phyloP scores from a whole-genome alignment of 2,329 filamentous ascomycete genomes.

The Bipolaris cookei region DNA sequence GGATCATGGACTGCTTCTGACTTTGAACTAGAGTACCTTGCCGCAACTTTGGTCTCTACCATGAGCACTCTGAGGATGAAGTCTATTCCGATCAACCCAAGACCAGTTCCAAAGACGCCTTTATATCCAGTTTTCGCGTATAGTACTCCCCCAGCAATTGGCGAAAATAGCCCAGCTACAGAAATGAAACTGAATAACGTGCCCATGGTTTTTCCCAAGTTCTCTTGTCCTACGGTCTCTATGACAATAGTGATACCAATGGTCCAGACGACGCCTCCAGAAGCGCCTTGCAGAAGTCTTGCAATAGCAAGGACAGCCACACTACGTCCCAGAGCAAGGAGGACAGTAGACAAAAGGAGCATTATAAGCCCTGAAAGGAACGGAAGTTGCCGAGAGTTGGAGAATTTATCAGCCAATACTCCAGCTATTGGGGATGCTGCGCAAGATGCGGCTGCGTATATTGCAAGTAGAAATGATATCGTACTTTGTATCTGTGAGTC shows the following conservation, averaged over 20 bases:
- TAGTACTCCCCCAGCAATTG: slow-evolving; percentile 65
- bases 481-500: slow-evolving; percentile 58
- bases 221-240: slow-evolving; percentile 63
- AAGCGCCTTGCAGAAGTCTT: slow-evolving; percentile 63
- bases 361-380: slow-evolving; percentile 64
- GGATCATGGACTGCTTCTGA: slow-evolving; percentile 8
- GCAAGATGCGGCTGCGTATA: slow-evolving; percentile 62
- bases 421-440: slow-evolving; percentile 61
- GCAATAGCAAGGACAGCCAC: slow-evolving; percentile 59
- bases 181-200: slow-evolving; percentile 66
- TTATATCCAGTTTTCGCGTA: slow-evolving; percentile 65
- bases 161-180: slow-evolving; percentile 63
- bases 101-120: slow-evolving; percentile 65
- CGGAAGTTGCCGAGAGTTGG: slow-evolving; percentile 61
- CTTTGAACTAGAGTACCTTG: slow-evolving; percentile 47
- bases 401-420: slow-evolving; percentile 59
- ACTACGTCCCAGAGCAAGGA: slow-evolving; percentile 60
- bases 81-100: slow-evolving; percentile 63
- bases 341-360: slow-evolving; percentile 60
- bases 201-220: slow-evolving; percentile 67
- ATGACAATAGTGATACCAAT: slow-evolving; percentile 64
- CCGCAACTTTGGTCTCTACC: slow-evolving; percentile 67
- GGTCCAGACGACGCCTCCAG: slow-evolving; percentile 65
- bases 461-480: slow-evolving; percentile 61
- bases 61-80: slow-evolving; percentile 65